These are phyloP conservation scores for Oryza glaberrima DNA, from an alignment of 176 grass and related monocot species.

Conservation along the genomic window DNA sequence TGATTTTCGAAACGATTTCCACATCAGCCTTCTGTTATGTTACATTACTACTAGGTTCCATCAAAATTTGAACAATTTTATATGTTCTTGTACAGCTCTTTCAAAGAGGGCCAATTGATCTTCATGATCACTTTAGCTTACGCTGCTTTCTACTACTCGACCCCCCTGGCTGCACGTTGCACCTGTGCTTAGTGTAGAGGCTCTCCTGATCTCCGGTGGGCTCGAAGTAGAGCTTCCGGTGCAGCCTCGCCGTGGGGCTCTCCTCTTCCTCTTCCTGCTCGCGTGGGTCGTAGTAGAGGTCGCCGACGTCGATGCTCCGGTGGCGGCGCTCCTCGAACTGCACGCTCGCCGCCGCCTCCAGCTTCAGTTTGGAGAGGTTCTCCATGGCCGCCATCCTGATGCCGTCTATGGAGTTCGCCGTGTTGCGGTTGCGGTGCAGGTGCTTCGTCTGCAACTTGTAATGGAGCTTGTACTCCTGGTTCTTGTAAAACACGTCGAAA, in stretches of 20 bases:
- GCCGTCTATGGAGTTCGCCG: background rate
- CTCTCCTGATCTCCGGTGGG: background rate
- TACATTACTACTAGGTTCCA: too few relatives aligned
- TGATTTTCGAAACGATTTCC: background rate
- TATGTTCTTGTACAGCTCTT: too few relatives aligned
- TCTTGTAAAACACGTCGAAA: constrained; percentile 6
- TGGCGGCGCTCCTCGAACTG: constrained; percentile 3
- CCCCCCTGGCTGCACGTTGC: too few relatives aligned
- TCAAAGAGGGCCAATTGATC: too few relatives aligned
- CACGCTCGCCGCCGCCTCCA: constrained; percentile 28
- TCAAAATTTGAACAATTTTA: too few relatives aligned
- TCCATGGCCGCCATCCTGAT: constrained; percentile 13
- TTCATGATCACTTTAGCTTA: background rate
- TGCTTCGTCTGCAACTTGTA: constrained; percentile 14
- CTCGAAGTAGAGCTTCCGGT: too few relatives aligned
- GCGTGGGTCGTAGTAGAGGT: background rate
- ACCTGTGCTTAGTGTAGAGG: too few relatives aligned
- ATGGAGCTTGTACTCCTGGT: constrained; percentile 33
- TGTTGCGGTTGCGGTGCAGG: constrained; percentile 21
- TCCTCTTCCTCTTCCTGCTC: background rate
- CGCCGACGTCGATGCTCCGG: background rate
- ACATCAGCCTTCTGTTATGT: too few relatives aligned
- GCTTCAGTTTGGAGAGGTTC: constrained; percentile 35
- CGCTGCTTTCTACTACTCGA: background rate
- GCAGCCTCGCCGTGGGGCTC: too few relatives aligned